Evolutionary conservation across 2,329 filamentous ascomycete genomes (phyloP).

Genomic region (Cladophialophora bantiana): DNA sequence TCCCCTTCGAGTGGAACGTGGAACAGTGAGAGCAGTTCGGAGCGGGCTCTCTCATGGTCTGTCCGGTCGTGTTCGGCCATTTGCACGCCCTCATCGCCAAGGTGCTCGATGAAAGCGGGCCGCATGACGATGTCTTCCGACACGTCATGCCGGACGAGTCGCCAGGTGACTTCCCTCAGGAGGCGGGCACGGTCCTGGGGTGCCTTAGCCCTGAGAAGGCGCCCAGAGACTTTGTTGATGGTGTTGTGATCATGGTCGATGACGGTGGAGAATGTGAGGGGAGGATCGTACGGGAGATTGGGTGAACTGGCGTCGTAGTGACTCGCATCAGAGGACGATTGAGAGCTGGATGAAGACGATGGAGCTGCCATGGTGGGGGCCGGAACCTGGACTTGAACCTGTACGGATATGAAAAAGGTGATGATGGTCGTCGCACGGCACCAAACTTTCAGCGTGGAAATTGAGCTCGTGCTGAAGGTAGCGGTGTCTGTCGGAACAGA

Average conservation of each 20-base stretch:
- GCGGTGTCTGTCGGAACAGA: neutral
- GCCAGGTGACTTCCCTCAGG: constrained; percentile 33
- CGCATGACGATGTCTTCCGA: constrained; percentile 40
- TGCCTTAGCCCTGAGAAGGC: constrained; percentile 77
- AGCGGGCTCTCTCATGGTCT: constrained; percentile 34
- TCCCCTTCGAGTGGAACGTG: constrained; percentile 5
- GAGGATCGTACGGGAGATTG: constrained; percentile 7
- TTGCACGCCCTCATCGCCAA: constrained; percentile 27
- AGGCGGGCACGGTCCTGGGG: constrained; percentile 18
- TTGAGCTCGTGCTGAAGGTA: neutral
- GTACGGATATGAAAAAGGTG: neutral
- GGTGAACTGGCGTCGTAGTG: neutral
- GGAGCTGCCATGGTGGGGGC: constrained; percentile 6
- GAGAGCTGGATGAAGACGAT: neutral
- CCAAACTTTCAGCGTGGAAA: neutral
- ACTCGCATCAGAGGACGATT: neutral
- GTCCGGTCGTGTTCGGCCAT: constrained; percentile 38
- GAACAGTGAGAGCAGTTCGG: constrained; percentile 27
- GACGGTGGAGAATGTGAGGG: constrained; percentile 34
- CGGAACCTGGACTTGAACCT: neutral
- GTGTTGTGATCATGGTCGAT: constrained; percentile 37
- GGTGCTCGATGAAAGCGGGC: constrained; percentile 34
- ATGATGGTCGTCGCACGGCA: neutral
- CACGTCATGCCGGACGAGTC: constrained; percentile 38
- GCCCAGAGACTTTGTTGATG: constrained; percentile 87